Evolutionary conservation across 1,284 basidiomycete species (phyloP).

Genomic region (Cutaneotrichosporon arboriforme): DNA sequence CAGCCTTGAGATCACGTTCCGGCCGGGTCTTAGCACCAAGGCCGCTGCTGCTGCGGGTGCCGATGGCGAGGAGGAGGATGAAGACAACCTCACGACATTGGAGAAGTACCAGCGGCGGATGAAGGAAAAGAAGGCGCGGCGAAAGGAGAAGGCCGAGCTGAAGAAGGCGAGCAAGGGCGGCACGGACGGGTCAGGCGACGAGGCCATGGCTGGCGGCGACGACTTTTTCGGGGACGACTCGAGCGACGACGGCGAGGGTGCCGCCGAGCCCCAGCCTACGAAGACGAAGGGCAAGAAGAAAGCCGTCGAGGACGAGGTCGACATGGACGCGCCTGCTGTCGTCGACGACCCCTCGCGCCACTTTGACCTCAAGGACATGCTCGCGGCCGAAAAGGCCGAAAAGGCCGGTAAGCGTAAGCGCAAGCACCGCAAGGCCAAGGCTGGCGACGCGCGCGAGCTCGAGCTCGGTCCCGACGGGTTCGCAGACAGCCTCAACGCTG

Average conservation of each 20-base stretch:
- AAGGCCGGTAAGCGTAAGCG: constrained; percentile 52
- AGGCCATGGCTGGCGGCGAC: constrained; percentile 48
- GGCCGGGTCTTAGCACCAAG: constrained; percentile 61
- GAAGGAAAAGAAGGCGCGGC: constrained; percentile 74
- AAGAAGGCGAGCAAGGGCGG: constrained; percentile 49
- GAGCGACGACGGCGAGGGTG: background rate
- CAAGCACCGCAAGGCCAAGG: constrained; percentile 50
- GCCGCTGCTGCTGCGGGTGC: constrained; percentile 27
- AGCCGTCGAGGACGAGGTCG: constrained; percentile 23
- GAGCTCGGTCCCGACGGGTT: constrained; percentile 56
- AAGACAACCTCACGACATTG: constrained; percentile 69
- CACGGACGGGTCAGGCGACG: constrained; percentile 8
- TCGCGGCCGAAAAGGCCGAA: constrained; percentile 71
- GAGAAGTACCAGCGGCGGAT: constrained; percentile 75
- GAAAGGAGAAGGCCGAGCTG: constrained; percentile 51
- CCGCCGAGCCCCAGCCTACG: background rate
- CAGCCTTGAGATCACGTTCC: constrained; percentile 85
- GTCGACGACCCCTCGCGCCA: constrained; percentile 46
- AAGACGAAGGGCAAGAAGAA: constrained; percentile 1
- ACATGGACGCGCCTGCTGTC: constrained; percentile 12
- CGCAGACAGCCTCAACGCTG: constrained; percentile 60
- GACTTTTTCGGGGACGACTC: constrained; percentile 65
- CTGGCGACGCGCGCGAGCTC: constrained; percentile 57
- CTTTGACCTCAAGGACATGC: constrained; percentile 85
- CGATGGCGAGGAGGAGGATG: constrained; percentile 30